Percentiles rank a stretch among this genome's conserved stretches.
Conservation (phyloP, 169 alveolate species). For the Cryptosporidium muris region DNA sequence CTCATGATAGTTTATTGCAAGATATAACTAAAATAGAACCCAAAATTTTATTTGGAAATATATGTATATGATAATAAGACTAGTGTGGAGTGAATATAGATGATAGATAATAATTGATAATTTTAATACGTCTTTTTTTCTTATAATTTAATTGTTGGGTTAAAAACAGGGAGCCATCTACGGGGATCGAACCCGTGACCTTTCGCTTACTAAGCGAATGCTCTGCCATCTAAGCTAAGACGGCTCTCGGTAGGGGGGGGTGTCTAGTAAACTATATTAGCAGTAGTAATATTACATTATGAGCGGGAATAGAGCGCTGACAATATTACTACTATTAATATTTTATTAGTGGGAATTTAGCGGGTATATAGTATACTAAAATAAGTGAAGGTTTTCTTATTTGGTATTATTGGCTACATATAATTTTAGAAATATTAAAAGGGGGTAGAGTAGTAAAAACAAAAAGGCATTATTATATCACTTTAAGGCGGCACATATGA, state of each 20-base stretch:
- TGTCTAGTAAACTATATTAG: neutral
- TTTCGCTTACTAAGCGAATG: slow-evolving; percentile 88
- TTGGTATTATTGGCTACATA: too few relatives aligned
- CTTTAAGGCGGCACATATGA: neutral
- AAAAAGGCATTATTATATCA: too few relatives aligned
- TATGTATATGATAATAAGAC: neutral
- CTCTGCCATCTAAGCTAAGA: slow-evolving; percentile 87
- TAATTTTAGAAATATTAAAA: too few relatives aligned
- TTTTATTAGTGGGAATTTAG: neutral
- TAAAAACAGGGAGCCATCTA: slow-evolving; percentile 78
- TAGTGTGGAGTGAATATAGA: neutral
- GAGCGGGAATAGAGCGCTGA: neutral
- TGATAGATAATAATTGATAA: neutral
- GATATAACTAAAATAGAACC: neutral
- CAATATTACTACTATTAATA: neutral
- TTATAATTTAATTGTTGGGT: neutral
- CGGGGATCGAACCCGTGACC: slow-evolving; percentile 89
- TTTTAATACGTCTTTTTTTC: neutral
- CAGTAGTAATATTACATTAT: neutral
- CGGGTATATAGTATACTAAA: too few relatives aligned
- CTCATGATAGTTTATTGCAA: neutral
- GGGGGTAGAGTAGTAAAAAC: too few relatives aligned
- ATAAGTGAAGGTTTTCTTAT: too few relatives aligned
- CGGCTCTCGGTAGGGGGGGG: slow-evolving; percentile 69
- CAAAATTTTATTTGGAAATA: neutral